phyloP scores from a whole-genome alignment of 1,139 yeast species.

The Scheffersomyces stambukii region DNA sequence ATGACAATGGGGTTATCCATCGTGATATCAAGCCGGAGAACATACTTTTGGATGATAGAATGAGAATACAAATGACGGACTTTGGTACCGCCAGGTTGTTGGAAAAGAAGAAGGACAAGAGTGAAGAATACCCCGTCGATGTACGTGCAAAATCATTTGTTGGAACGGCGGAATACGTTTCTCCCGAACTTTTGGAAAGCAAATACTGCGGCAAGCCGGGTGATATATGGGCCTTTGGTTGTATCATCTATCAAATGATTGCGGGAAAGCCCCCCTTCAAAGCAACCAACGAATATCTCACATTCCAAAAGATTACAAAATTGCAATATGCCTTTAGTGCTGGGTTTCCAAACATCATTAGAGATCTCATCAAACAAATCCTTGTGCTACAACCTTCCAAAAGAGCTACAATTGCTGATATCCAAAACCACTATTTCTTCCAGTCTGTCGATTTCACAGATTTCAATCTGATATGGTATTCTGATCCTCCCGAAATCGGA shows the following conservation, averaged over 20 bases:
- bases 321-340: constrained; percentile 65
- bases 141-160: constrained; percentile 68
- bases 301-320: constrained; percentile 49
- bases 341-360: constrained; percentile 43
- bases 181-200: constrained; percentile 67
- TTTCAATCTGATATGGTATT: constrained; percentile 62
- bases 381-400: constrained; percentile 42
- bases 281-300: constrained; percentile 69
- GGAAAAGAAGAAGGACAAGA: constrained; percentile 38
- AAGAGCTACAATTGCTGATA: constrained; percentile 34
- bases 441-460: constrained; percentile 62
- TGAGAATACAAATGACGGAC: constrained; percentile 71
- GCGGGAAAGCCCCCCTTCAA: constrained; percentile 80
- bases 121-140: constrained; percentile 42
- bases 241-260: constrained; percentile 70
- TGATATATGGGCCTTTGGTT: constrained; percentile 81
- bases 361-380: constrained; percentile 44
- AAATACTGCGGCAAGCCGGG: constrained; percentile 73
- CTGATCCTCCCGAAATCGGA: constrained; percentile 68
- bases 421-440: constrained; percentile 66
- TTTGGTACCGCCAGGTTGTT: constrained; percentile 74
- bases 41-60: constrained; percentile 58
- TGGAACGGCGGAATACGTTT: constrained; percentile 81
- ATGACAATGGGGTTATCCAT: constrained; percentile 73
- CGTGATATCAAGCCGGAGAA: constrained; percentile 80